Percentiles rank a stretch among this genome's conserved stretches.
Conservation (phyloP, 768 basidiomycete species). For the Kwoniella botswanensis region DNA sequence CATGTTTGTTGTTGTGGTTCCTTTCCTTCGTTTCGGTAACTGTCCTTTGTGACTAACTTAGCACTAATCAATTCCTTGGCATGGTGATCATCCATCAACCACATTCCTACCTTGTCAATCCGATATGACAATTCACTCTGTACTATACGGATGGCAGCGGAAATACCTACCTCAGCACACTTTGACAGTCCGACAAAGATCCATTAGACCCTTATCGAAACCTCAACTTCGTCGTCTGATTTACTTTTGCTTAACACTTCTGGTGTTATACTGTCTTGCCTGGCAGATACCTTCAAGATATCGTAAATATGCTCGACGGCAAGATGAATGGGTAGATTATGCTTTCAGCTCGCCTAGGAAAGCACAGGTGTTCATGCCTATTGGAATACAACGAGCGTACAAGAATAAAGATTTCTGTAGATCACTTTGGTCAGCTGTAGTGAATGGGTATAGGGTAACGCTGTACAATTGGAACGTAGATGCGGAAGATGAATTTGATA, state of each 20-base stretch:
- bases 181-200: not conserved
- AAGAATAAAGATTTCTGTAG: conserved; percentile 5
- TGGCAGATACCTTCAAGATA: not conserved
- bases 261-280: not conserved
- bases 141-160: not conserved
- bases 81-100: not conserved
- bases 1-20: not conserved
- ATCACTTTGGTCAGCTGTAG: not conserved
- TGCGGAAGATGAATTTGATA: conserved; percentile 9
- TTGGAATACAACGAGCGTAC: not conserved
- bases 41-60: not conserved
- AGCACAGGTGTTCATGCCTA: conserved; percentile 6
- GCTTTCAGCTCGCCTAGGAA: not conserved
- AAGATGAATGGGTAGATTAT: not conserved
- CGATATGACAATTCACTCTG: not conserved
- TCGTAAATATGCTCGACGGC: not conserved
- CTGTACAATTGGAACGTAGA: conserved; percentile 2
- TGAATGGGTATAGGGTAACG: conserved; percentile 2
- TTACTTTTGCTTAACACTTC: not conserved
- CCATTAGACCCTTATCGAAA: not conserved
- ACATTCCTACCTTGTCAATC: not conserved
- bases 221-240: not conserved
- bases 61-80: not conserved
- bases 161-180: conserved; percentile 6
- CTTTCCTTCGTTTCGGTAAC: not conserved